These are phyloP conservation scores for Talaromyces sp. DNA, from an alignment of 2,329 filamentous ascomycete species.

Conservation along the genomic window DNA sequence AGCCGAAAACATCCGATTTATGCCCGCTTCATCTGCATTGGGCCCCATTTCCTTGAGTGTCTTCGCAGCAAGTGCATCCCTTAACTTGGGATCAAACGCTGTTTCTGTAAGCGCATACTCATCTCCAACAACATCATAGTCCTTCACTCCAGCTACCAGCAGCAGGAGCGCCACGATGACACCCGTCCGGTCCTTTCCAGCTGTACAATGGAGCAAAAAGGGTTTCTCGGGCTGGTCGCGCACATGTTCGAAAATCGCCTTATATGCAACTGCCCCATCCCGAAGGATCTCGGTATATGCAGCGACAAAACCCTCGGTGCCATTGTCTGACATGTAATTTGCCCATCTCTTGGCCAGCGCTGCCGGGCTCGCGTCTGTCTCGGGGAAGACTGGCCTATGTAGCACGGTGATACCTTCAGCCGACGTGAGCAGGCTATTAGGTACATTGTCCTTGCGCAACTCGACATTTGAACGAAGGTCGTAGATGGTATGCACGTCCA, in stretches of 20 bases:
- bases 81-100: constrained; percentile 41
- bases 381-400: constrained; percentile 62
- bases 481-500: constrained; percentile 62
- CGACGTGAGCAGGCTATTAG: not conserved
- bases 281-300: constrained; percentile 64
- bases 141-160: constrained; percentile 56
- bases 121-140: constrained; percentile 51
- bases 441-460: constrained; percentile 30
- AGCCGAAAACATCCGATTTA: constrained; percentile 40
- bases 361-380: constrained; percentile 61
- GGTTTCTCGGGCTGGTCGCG: constrained; percentile 42
- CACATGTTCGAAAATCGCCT: constrained; percentile 57
- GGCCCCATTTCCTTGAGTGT: constrained; percentile 35
- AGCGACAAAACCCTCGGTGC: constrained; percentile 61
- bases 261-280: constrained; percentile 56
- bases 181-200: constrained; percentile 73
- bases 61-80: constrained; percentile 43
- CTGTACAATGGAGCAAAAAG: constrained; percentile 67
- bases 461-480: constrained; percentile 59
- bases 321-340: constrained; percentile 53
- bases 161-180: constrained; percentile 64
- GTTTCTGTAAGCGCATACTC: constrained; percentile 52
- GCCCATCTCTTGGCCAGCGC: constrained; percentile 56
- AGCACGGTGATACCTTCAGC: constrained; percentile 32
- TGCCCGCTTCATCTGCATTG: constrained; percentile 45